phyloP scores from a whole-genome alignment of 495 filamentous ascomycete species.

The Cenococcum geophilum region DNA sequence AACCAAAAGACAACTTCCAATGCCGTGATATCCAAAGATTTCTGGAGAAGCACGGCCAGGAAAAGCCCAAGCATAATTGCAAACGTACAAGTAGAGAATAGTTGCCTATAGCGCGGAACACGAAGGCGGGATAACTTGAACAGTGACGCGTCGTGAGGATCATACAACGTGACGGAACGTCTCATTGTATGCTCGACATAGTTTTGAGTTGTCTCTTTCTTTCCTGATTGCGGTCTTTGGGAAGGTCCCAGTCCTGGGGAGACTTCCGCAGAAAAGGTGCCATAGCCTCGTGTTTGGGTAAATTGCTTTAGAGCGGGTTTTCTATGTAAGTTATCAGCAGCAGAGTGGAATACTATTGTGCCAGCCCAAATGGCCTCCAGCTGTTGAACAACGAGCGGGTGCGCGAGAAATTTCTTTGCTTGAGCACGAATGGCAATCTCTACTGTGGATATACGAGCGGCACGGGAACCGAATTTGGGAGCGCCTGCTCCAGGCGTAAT shows the following conservation, averaged over 20 bases:
- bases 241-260: conserved; percentile 28
- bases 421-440: conserved; percentile 87
- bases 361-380: conserved; percentile 94
- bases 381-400: conserved; percentile 85
- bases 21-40: conserved; percentile 68
- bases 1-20: conserved; percentile 90
- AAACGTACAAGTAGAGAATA: conserved; percentile 79
- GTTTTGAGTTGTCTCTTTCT: conserved; percentile 9
- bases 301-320: conserved; percentile 18
- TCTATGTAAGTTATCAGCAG: conserved; percentile 74
- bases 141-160: conserved; percentile 78
- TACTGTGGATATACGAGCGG: conserved; percentile 77
- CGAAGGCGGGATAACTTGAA: conserved; percentile 86
- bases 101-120: conserved; percentile 83
- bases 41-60: conserved; percentile 62
- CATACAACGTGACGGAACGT: conserved; percentile 78
- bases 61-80: conserved; percentile 77
- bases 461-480: conserved; percentile 41
- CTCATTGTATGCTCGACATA: conserved; percentile 38
- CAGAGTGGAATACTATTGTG: conserved; percentile 84
- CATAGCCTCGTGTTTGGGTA: conserved; percentile 9
- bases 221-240: conserved; percentile 6
- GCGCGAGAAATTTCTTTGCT: conserved; percentile 82
- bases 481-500: conserved; percentile 34
- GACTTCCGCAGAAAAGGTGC: conserved; percentile 8